A percentile compares a stretch with the other conserved stretches of the same genome.
phyloP scores from a whole-genome alignment of 768 basidiomycete species.

The Rhodosporidiobolus odoratus region DNA sequence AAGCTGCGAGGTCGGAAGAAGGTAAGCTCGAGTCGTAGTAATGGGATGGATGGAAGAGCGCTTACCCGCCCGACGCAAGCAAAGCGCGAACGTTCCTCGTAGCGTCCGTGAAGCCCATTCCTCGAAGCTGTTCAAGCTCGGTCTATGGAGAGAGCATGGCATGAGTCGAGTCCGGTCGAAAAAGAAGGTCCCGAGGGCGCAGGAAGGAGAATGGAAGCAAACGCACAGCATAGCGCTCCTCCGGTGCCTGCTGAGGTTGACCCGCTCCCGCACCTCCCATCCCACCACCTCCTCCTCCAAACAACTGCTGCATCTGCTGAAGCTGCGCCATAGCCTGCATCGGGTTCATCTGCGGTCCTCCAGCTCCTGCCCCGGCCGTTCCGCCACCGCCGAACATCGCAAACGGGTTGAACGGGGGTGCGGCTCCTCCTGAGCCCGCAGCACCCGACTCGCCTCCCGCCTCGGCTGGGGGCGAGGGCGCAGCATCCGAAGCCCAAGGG shows the following conservation, averaged over 20 bases:
- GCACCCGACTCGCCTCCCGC: neutral
- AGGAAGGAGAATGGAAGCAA: no score
- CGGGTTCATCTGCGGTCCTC: slow-evolving; percentile 10
- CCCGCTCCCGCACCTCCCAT: slow-evolving; percentile 35
- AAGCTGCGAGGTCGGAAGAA: neutral
- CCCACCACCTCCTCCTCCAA: slow-evolving; percentile 39
- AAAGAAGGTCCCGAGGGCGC: neutral
- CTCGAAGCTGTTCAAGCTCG: slow-evolving; percentile 65
- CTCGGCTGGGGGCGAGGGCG: no score
- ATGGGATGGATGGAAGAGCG: slow-evolving; percentile 43
- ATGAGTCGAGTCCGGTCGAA: neutral
- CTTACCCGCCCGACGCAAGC: slow-evolving; percentile 85
- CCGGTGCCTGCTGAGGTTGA: slow-evolving; percentile 54
- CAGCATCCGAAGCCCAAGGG: slow-evolving; percentile 22
- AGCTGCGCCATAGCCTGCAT: slow-evolving; percentile 18
- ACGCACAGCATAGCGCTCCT: slow-evolving; percentile 78
- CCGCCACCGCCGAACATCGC: slow-evolving; percentile 7
- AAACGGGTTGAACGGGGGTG: slow-evolving; percentile 25
- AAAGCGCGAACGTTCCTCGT: slow-evolving; percentile 83
- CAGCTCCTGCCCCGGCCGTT: slow-evolving; percentile 19
- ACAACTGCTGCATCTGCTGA: slow-evolving; percentile 27
- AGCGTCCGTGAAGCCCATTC: slow-evolving; percentile 91
- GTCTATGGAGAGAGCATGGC: slow-evolving; percentile 47
- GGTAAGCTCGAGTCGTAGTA: neutral
- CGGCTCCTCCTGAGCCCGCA: slow-evolving; percentile 2